phyloP scores from a whole-genome alignment of 805 yeast genomes.

The Pichia thaimueangensis region DNA sequence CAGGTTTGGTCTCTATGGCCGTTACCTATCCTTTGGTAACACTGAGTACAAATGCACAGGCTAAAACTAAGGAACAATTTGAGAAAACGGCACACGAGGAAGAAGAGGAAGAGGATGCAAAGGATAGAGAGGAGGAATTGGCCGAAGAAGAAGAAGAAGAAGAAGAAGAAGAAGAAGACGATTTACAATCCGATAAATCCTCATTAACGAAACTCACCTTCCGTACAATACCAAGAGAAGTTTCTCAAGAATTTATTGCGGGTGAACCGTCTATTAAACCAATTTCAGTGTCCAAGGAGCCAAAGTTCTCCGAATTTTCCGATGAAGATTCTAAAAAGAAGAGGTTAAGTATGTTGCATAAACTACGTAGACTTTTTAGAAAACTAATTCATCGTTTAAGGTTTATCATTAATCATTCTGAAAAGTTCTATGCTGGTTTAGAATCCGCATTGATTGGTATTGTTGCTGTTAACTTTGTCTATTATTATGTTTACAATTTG shows the following conservation, averaged over 20 bases:
- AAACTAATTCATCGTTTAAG: conserved; percentile 41
- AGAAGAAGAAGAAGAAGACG: conserved; percentile 6
- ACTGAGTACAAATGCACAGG: conserved; percentile 82
- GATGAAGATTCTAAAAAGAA: background rate
- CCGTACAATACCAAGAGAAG: conserved; percentile 3
- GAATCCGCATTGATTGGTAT: conserved; percentile 86
- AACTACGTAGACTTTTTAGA: background rate
- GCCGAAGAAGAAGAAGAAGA: conserved; percentile 19
- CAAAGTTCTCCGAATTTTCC: too few species aligned
- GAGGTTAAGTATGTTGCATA: background rate
- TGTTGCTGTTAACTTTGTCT: conserved; percentile 78
- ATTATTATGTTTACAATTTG: conserved; percentile 85
- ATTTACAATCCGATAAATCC: background rate
- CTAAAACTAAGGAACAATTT: conserved; percentile 29
- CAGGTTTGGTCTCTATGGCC: conserved; percentile 82
- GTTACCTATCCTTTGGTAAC: conserved; percentile 89
- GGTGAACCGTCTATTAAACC: background rate
- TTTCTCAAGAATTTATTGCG: background rate
- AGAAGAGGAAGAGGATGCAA: background rate
- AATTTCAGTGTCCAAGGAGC: background rate
- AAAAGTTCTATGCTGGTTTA: conserved; percentile 76
- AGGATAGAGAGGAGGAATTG: conserved; percentile 5
- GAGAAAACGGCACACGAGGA: background rate
- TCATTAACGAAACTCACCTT: conserved; percentile 9
- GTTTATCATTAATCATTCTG: conserved; percentile 46